phyloP scores from a whole-genome alignment of 805 yeast species.

The Vanderwaltozyma yarrowii region DNA sequence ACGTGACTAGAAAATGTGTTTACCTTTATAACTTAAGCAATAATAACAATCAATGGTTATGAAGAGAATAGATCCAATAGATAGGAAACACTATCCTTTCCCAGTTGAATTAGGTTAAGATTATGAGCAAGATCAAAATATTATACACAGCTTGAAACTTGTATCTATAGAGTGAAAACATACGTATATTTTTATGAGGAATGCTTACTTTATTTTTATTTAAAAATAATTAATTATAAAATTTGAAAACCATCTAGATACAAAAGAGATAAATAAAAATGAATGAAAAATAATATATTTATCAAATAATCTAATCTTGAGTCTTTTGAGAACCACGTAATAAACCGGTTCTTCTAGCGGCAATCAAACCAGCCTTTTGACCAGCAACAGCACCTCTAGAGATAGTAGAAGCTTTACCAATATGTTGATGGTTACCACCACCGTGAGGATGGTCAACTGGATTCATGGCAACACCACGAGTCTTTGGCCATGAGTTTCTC shows the following conservation, averaged over 20 bases:
- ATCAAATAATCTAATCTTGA: constrained; percentile 38
- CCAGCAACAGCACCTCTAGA: constrained; percentile 99
- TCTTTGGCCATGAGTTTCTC: constrained; percentile 99
- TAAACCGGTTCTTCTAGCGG: constrained; percentile 99
- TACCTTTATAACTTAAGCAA: too few species aligned
- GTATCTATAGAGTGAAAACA: background rate
- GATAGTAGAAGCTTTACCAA: constrained; percentile 99
- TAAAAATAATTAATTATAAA: constrained; percentile 3
- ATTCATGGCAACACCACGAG: constrained; percentile 99
- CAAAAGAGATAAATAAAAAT: constrained; percentile 7
- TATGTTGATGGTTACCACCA: constrained; percentile 99
- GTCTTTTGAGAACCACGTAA: constrained; percentile 98
- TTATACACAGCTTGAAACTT: too few species aligned
- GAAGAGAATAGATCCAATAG: too few species aligned
- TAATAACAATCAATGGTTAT: too few species aligned
- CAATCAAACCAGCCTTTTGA: constrained; percentile 99
- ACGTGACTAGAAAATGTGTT: too few species aligned
- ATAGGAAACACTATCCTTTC: too few species aligned
- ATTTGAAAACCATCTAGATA: constrained; percentile 12
- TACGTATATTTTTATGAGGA: constrained; percentile 1
- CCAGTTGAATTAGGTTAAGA: too few species aligned
- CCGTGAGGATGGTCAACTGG: constrained; percentile 99
- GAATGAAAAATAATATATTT: constrained; percentile 3
- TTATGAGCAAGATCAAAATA: too few species aligned
- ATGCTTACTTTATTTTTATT: constrained; percentile 4